Evolutionary conservation across 129 eudicot species (phyloP).

Genomic region (Helianthus tuberosus): DNA sequence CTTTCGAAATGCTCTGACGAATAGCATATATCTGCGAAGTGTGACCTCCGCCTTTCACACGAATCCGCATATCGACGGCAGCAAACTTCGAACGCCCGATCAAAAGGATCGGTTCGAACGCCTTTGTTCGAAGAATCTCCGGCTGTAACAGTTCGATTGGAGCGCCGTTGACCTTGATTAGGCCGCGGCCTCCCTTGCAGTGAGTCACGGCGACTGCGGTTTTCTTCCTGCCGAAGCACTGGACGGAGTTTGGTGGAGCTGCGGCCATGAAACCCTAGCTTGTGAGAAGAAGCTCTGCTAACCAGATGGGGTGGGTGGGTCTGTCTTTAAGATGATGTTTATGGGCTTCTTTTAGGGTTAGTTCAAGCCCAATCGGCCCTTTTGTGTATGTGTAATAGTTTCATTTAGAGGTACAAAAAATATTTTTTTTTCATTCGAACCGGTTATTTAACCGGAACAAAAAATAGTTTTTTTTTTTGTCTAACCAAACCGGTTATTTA

Average conservation of each 20-base stretch:
- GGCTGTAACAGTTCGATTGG: conserved; percentile 39
- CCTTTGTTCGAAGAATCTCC: conserved; percentile 38
- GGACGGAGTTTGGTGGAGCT: conserved; percentile 32
- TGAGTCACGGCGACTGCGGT: conserved; percentile 43
- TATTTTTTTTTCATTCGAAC: too few species aligned
- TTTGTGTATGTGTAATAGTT: too few species aligned
- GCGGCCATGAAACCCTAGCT: conserved; percentile 24
- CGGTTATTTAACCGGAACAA: too few species aligned
- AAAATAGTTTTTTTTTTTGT: too few species aligned
- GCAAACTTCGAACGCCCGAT: conserved; percentile 33
- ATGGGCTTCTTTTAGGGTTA: too few species aligned
- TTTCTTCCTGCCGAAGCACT: conserved; percentile 41
- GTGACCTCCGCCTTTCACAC: conserved; percentile 43
- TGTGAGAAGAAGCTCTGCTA: too few species aligned
- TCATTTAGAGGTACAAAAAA: too few species aligned
- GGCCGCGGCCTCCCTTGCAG: conserved; percentile 38
- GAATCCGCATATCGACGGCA: conserved; percentile 39
- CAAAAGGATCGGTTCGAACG: conserved; percentile 37
- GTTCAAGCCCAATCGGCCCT: too few species aligned
- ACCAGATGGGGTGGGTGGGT: too few species aligned
- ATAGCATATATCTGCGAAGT: conserved; percentile 40
- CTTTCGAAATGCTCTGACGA: conserved; percentile 31
- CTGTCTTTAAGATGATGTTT: too few species aligned
- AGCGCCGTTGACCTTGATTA: conserved; percentile 34
- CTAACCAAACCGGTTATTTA: too few species aligned